Conservation (phyloP, 83 land plant species). For the Picea abies region DNA sequence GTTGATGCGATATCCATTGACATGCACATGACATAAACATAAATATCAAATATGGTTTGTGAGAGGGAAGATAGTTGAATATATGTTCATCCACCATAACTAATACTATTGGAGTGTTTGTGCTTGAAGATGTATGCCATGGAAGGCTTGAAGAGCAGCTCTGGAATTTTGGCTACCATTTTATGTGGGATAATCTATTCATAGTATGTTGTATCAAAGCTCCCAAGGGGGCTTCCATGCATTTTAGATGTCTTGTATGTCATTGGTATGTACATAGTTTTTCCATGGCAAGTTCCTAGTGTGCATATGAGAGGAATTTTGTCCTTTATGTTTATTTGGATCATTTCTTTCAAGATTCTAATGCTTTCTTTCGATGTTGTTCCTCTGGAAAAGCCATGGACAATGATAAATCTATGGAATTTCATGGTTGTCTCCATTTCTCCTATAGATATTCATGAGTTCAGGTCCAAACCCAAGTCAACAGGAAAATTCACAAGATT, state of each 20-base stretch:
- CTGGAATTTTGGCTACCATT: background rate
- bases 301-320: too few relatives aligned
- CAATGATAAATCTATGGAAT: background rate
- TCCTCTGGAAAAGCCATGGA: slow-evolving; percentile 21
- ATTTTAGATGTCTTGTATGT: slow-evolving; percentile 23
- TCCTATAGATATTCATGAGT: background rate
- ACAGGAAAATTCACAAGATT: background rate
- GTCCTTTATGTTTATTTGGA: slow-evolving; percentile 33
- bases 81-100: too few relatives aligned
- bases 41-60: too few relatives aligned
- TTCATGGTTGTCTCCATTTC: background rate
- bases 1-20: too few relatives aligned
- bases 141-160: background rate
- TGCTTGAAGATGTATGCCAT: background rate
- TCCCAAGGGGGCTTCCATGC: slow-evolving; percentile 19
- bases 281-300: too few relatives aligned
- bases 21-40: too few relatives aligned
- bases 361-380: slow-evolving; percentile 24
- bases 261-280: slow-evolving; percentile 14
- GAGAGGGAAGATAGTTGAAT: too few relatives aligned
- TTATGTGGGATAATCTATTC: background rate
- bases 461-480: background rate
- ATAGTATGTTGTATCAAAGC: slow-evolving; percentile 3
- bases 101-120: too few relatives aligned
- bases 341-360: slow-evolving; percentile 32